Evolutionary conservation across 2,329 filamentous ascomycete species (phyloP).

Genomic region (Stagonosporopsis tanaceti): DNA sequence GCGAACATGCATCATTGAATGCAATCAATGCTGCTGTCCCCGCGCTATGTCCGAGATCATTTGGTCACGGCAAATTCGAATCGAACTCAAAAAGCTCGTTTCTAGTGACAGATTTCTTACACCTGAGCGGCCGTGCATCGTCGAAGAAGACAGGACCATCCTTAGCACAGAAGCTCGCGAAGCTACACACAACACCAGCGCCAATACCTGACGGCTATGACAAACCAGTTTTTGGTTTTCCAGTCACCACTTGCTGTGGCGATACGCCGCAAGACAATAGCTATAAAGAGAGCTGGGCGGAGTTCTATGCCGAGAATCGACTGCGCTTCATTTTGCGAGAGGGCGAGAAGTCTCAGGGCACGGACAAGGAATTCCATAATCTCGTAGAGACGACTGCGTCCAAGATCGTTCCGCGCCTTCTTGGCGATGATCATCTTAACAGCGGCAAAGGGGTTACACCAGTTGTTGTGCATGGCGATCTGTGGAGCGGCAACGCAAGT

Average conservation of each 20-base stretch:
- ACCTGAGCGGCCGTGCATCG: conserved; percentile 54
- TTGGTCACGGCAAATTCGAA: conserved; percentile 72
- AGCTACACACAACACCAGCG: conserved; percentile 78
- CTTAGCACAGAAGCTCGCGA: conserved; percentile 79
- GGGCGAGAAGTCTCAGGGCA: conserved; percentile 68
- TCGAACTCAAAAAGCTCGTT: conserved; percentile 59
- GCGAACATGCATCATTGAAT: conserved; percentile 84
- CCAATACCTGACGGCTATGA: conserved; percentile 68
- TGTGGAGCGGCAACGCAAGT: conserved; percentile 90
- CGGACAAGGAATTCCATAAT: conserved; percentile 66
- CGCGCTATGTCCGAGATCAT: conserved; percentile 75
- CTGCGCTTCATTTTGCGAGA: conserved; percentile 70
- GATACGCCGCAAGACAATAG: conserved; percentile 82
- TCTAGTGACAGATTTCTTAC: conserved; percentile 80
- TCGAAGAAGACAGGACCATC: conserved; percentile 51
- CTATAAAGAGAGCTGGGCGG: conserved; percentile 77
- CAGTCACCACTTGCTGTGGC: conserved; percentile 84
- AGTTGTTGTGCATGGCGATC: conserved; percentile 86
- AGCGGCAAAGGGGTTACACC: conserved; percentile 69
- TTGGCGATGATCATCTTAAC: conserved; percentile 72
- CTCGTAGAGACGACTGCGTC: conserved; percentile 71
- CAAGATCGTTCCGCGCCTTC: conserved; percentile 76
- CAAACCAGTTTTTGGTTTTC: conserved; percentile 79
- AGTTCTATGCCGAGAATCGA: conserved; percentile 83
- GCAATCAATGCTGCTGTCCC: conserved; percentile 78